These are phyloP conservation scores for Fagus crenata DNA, from an alignment of 306 rosid genomes.

Conservation along the genomic window DNA sequence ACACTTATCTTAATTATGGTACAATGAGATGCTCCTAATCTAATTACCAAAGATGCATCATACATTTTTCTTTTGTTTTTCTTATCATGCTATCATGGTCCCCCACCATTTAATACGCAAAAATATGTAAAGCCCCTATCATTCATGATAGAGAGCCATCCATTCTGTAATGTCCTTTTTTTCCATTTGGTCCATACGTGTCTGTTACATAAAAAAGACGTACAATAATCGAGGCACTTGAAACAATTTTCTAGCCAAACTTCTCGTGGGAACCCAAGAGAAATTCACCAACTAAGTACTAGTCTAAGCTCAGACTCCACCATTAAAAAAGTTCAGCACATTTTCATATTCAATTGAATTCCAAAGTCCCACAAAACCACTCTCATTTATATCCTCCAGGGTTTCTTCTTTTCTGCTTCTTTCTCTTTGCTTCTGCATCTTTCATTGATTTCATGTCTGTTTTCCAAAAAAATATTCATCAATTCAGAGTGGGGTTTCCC, in stretches of 20 bases:
- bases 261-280: conserved; percentile 37
- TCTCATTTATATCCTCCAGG: conserved; percentile 48
- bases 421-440: conserved; percentile 6
- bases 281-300: conserved; percentile 49
- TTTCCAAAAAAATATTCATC: conserved; percentile 11
- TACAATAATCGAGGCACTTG: conserved; percentile 47
- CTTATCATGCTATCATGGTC: not conserved
- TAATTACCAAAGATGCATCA: not conserved
- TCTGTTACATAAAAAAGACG: conserved; percentile 14
- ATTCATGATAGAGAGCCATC: conserved; percentile 32
- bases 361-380: conserved; percentile 24
- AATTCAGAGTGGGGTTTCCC: conserved; percentile 20
- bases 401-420: conserved; percentile 31
- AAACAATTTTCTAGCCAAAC: conserved; percentile 51
- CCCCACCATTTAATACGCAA: conserved; percentile 3
- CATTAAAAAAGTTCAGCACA: conserved; percentile 31
- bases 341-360: conserved; percentile 32
- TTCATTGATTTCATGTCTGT: conserved; percentile 16
- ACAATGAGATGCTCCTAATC: not conserved
- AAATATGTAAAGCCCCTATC: conserved; percentile 14
- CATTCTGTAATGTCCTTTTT: conserved; percentile 29
- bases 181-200: conserved; percentile 41
- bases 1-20: not conserved
- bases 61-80: not conserved
- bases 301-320: conserved; percentile 36